Evolutionary conservation across 176 grass and related monocot genomes (phyloP).

Genomic region (Zoysia japonica): DNA sequence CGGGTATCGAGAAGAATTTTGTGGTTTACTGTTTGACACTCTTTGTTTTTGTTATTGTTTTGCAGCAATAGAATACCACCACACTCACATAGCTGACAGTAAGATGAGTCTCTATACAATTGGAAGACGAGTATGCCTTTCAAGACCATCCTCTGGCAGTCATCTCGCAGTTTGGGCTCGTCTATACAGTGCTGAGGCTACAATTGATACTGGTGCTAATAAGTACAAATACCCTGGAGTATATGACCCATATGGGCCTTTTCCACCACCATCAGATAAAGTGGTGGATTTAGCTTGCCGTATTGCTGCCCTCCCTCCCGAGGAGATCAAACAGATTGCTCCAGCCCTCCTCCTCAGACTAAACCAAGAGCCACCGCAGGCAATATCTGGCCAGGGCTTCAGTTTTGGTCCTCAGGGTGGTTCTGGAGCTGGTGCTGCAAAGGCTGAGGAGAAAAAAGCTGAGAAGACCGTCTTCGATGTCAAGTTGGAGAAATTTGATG

Average conservation of each 20-base stretch:
- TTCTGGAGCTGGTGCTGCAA: conserved; percentile 20
- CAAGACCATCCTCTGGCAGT: conserved; percentile 22
- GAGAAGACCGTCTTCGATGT: conserved; percentile 93
- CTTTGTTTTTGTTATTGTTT: neutral
- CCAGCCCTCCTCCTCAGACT: conserved; percentile 69
- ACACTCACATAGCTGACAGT: neutral
- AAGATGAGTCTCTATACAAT: conserved; percentile 51
- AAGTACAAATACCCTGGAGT: conserved; percentile 75
- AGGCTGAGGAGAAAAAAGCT: conserved; percentile 81
- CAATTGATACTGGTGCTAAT: conserved; percentile 48
- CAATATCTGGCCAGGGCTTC: conserved; percentile 82
- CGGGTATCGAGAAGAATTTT: neutral
- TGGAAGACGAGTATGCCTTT: conserved; percentile 44
- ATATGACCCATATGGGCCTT: conserved; percentile 81
- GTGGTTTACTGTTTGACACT: neutral
- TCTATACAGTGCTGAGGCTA: conserved; percentile 43
- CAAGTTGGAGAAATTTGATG: conserved; percentile 91
- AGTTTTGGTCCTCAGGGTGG: conserved; percentile 61
- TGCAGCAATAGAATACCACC: conserved; percentile 17
- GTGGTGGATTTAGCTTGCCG: conserved; percentile 75
- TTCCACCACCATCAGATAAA: conserved; percentile 70
- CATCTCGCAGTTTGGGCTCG: conserved; percentile 11
- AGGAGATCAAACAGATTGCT: conserved; percentile 95
- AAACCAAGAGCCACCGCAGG: conserved; percentile 60
- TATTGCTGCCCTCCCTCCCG: conserved; percentile 67